Evolutionary conservation across 805 yeast genomes (phyloP), one percentile per base, ranked within the genome.

Genomic region (Zygosaccharomyces gambellarensis): DNA sequence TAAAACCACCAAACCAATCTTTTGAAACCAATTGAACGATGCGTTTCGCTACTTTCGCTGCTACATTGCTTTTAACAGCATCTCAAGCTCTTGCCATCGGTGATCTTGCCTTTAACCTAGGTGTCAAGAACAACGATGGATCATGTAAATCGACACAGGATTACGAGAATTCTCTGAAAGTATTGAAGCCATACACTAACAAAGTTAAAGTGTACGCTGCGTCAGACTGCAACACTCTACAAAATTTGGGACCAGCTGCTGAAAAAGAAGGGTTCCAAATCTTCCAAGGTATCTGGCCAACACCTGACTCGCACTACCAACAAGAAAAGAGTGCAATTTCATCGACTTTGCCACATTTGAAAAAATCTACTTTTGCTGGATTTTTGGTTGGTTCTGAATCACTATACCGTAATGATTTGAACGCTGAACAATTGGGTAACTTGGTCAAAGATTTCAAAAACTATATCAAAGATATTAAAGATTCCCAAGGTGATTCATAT

Each of bases 321-420:
- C 82, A 77, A 10, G 98, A 92, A 74, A 79, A 86, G 69, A 65
- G 66, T 25, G 96, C 97, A 42, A 77, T 92, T 60, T 61, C 73
- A 57, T 49, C 71, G 10, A 86, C 85, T 70, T 79, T 92, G 69
- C 96, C 97, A 61, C 71, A 62, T 29, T 76, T 90, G 54, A 82
- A 87, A 47, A 77, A 79, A 53, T 74, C 80, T 46, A 80, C 88
- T 55, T 78, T 92, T 62, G 80, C 82, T 61, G 87, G 83, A 42
- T 75, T 92, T 72, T 76, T 88, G 46, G 98, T 92, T 57, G 98
- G 98, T 57, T 90, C 97, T 23, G 98, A 92, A 78, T 92, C 96
- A 51, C 77, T 92, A 57, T 92, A 92, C 81, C 88, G 98, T 77
- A 81, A 70, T 36, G 98, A 92, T 68, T 57, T 90, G 72, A 77